Evolutionary conservation across 306 rosid species (phyloP).

Genomic region (Cucurbita argyrosperma): DNA sequence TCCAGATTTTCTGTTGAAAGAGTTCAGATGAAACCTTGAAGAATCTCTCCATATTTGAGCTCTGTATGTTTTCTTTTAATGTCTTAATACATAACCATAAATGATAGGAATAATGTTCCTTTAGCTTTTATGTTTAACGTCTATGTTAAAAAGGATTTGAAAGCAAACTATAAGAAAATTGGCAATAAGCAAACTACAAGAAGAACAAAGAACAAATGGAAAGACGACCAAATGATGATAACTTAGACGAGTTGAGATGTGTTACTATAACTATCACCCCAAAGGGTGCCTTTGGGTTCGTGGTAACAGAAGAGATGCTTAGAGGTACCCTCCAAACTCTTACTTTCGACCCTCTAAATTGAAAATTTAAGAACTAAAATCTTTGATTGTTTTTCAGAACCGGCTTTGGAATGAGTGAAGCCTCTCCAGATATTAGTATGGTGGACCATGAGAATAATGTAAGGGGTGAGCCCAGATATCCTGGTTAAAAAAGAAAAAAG

Average conservation of each 20-base stretch:
- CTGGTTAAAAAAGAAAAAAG: background rate
- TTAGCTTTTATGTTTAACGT: background rate
- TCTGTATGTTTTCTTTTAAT: background rate
- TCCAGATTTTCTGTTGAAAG: conserved; percentile 52
- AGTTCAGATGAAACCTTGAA: background rate
- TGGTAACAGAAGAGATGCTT: background rate
- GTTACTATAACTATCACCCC: background rate
- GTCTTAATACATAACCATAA: background rate
- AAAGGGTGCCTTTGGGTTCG: background rate
- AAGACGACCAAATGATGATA: background rate
- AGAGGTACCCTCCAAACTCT: background rate
- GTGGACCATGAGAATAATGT: background rate
- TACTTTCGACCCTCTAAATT: background rate
- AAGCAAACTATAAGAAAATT: background rate
- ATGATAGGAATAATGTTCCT: background rate
- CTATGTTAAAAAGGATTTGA: background rate
- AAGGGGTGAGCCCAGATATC: background rate
- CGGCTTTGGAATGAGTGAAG: background rate
- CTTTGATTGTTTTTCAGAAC: background rate
- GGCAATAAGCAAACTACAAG: background rate
- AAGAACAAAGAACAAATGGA: background rate
- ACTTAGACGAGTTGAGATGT: background rate
- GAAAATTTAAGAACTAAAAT: background rate
- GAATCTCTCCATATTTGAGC: background rate
- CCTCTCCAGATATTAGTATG: background rate